Evolutionary conservation across 2,329 filamentous ascomycete genomes (phyloP).

Genomic region (Davidsoniella neocaledoniae): DNA sequence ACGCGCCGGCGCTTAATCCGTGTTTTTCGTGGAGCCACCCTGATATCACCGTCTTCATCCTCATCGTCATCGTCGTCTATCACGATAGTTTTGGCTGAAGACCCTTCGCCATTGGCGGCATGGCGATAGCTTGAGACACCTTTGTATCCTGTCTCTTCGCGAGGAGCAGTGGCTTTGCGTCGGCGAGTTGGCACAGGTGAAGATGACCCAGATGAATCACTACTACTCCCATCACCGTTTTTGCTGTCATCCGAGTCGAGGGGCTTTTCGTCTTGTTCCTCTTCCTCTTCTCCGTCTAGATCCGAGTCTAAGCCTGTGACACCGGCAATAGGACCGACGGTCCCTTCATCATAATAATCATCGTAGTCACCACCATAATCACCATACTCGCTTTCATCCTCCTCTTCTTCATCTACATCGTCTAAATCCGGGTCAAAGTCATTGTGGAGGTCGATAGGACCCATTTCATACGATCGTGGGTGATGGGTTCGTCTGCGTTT

Average conservation of each 20-base stretch:
- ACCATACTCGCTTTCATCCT: too few relatives aligned
- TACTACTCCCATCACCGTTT: neutral
- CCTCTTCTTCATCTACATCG: neutral
- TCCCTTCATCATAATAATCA: too few relatives aligned
- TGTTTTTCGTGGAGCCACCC: neutral
- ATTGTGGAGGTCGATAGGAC: too few relatives aligned
- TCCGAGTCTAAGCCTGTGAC: too few relatives aligned
- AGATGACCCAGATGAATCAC: neutral
- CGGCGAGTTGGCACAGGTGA: neutral
- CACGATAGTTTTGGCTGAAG: neutral
- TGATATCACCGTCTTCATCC: neutral
- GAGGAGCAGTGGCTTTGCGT: neutral
- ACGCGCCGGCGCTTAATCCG: neutral
- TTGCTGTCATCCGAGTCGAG: too few relatives aligned
- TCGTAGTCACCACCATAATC: too few relatives aligned
- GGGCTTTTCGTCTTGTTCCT: too few relatives aligned
- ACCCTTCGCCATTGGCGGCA: too few relatives aligned
- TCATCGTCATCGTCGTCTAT: neutral
- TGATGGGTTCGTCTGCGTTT: too few relatives aligned
- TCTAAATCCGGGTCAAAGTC: too few relatives aligned
- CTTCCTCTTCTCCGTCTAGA: neutral
- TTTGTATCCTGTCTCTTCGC: neutral
- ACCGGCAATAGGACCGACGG: too few relatives aligned
- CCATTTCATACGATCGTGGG: too few relatives aligned
- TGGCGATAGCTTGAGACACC: neutral